phyloP scores from a whole-genome alignment of 192 early-diverging fungal species.

The Martensiomyces pterosporus region DNA sequence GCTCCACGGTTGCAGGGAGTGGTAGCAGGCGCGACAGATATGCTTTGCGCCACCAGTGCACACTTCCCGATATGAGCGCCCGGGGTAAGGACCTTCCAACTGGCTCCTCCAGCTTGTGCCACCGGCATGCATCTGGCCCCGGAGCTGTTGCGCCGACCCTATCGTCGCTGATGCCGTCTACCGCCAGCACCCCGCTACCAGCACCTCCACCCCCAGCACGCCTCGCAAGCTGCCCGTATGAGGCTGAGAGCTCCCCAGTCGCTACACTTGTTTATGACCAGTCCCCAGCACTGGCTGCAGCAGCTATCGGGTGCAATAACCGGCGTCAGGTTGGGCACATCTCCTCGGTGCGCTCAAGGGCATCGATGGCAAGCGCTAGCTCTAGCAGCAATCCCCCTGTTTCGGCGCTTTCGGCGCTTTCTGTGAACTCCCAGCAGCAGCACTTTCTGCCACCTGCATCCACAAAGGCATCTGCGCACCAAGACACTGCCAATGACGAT shows the following conservation, averaged over 20 bases:
- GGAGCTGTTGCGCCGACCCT: neutral
- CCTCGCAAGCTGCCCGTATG: conserved; percentile 35
- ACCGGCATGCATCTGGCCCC: no score
- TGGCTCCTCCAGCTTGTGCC: no score
- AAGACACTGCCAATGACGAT: no score
- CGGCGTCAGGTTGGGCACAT: conserved; percentile 1
- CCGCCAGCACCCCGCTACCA: conserved; percentile 5
- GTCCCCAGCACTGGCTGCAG: conserved; percentile 12
- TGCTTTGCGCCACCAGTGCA: conserved; percentile 37
- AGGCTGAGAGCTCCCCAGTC: conserved; percentile 27
- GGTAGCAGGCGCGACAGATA: no score
- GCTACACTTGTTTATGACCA: conserved; percentile 36
- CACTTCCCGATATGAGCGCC: conserved; percentile 19
- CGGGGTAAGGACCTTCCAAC: neutral
- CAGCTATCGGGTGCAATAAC: conserved; percentile 4
- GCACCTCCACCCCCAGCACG: conserved; percentile 25
- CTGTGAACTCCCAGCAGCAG: conserved; percentile 6
- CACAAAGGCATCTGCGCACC: no score
- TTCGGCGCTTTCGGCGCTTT: conserved; percentile 14
- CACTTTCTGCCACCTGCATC: conserved; percentile 2
- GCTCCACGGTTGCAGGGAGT: no score
- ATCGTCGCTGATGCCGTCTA: no score
- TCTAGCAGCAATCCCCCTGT: conserved; percentile 18
- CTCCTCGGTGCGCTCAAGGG: conserved; percentile 2
- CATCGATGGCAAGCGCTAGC: neutral